Evolutionary conservation across 2,329 filamentous ascomycete genomes (phyloP).

Genomic region (Penicillium sclerotigenum): DNA sequence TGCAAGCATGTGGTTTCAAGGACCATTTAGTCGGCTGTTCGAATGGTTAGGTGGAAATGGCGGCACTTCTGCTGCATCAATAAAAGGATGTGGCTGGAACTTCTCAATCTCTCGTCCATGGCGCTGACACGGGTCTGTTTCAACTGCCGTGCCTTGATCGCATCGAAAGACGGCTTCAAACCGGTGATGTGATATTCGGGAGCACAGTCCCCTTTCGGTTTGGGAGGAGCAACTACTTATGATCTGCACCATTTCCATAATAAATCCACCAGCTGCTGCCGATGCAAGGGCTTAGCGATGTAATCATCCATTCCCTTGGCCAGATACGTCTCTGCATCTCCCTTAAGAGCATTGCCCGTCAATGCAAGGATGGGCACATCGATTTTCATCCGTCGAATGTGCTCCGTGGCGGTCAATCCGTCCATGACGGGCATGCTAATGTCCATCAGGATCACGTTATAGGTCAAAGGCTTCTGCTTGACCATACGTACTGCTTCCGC

Average conservation of each 20-base stretch:
- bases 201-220: background rate
- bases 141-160: background rate
- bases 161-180: background rate
- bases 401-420: constrained; percentile 44
- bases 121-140: background rate
- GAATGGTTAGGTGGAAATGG: background rate
- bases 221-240: constrained; percentile 2
- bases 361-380: constrained; percentile 54
- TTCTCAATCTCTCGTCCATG: background rate
- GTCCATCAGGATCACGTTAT: constrained; percentile 48
- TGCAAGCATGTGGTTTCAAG: background rate
- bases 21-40: background rate
- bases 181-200: background rate
- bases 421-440: constrained; percentile 49
- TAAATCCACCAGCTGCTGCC: constrained; percentile 46
- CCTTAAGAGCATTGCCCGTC: constrained; percentile 56
- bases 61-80: background rate
- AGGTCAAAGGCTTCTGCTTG: constrained; percentile 42
- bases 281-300: constrained; percentile 54
- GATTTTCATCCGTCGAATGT: constrained; percentile 40
- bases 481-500: constrained; percentile 45
- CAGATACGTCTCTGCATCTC: constrained; percentile 53
- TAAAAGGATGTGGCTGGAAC: background rate
- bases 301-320: constrained; percentile 57
- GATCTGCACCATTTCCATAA: constrained; percentile 41